Percentiles rank a stretch among this genome's conserved stretches.
phyloP scores from a whole-genome alignment of 352 stramenopile genomes.

The Blastocystis sp. region DNA sequence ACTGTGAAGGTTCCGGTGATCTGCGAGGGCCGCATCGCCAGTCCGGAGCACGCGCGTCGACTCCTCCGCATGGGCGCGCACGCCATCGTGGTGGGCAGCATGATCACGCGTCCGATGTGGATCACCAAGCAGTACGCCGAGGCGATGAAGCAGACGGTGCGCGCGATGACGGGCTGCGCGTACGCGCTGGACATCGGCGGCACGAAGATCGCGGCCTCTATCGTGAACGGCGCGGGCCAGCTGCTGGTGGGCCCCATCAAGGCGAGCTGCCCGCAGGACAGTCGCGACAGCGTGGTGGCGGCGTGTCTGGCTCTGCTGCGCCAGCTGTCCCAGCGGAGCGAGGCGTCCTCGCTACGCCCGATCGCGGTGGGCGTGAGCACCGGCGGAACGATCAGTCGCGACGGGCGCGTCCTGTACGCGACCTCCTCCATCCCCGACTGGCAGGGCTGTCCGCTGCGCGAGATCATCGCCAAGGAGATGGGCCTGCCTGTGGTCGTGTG shows the following conservation, averaged over 20 bases:
- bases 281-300: conserved; percentile 48
- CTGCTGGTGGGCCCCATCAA: conserved; percentile 22
- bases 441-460: conserved; percentile 47
- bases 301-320: conserved; percentile 45
- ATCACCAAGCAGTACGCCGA: conserved; percentile 68
- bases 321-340: background rate
- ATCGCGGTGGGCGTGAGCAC: conserved; percentile 46
- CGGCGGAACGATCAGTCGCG: conserved; percentile 44
- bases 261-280: conserved; percentile 38
- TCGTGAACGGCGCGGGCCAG: conserved; percentile 12
- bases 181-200: conserved; percentile 65
- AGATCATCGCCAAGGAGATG: conserved; percentile 9
- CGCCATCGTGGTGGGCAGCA: conserved; percentile 60
- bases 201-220: conserved; percentile 61
- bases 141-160: conserved; percentile 62
- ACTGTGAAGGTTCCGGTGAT: conserved; percentile 66
- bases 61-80: conserved; percentile 61
- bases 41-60: conserved; percentile 52
- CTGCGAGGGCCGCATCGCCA: conserved; percentile 63
- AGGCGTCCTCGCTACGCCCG: background rate
- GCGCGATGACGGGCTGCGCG: background rate
- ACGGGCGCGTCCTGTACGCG: conserved; percentile 46
- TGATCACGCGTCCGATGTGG: conserved; percentile 70
- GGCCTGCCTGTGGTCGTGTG: conserved; percentile 38
- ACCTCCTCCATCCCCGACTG: conserved; percentile 63